Base-by-base conservation (phyloP, 2,329 filamentous ascomycete species). In the Phoma sp. region DNA sequence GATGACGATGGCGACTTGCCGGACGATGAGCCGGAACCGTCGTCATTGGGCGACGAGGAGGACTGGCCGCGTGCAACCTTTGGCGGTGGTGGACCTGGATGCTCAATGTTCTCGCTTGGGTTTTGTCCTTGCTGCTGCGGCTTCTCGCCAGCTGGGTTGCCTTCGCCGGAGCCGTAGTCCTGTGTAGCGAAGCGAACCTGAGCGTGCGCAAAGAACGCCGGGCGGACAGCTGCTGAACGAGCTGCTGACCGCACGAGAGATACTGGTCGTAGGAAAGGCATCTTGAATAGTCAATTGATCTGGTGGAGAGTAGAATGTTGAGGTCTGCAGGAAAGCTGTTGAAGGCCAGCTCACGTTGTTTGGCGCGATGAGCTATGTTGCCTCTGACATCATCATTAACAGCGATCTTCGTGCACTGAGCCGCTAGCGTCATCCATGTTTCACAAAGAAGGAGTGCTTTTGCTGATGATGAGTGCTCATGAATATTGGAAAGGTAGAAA, bases 11-110 rank as follows among this genome's bases (percentile, higher is more conserved):
- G 60, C 6, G 62, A 61, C 6, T 49, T 42, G 22, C 47, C 38
- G 18, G 60, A 42, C 30, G 60, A 55, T 9, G 43, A 44, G 8
- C 57, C 33, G 27, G 58, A 59, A 9, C 27, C 9, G 38, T 66
- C 56, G n/a, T 65, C 55, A 51, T 69, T 67, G 23, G 70, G 70
- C 10, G 69, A 67, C 4, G 68, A 68, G 8, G 64, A 67, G 4
- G 65, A 60, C 38, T 72, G 63, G 42, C 64, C 68, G 52, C 75
- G 60, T n/a, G 72, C 77, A 5, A 70, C 74, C 53, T 77, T 75
- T 4, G 78, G 77, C 8, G 77, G 69, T 53, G 76, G 65, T 5
- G 78, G 77, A 5, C 78, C 78, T 2, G 78, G 78, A 55, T 80
- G 78, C 66, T 80, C 78, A 27, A 75, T 59, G 57, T 75, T 62